Conservation (phyloP, 2,329 filamentous ascomycete species). For the Scytalidium lignicola region DNA sequence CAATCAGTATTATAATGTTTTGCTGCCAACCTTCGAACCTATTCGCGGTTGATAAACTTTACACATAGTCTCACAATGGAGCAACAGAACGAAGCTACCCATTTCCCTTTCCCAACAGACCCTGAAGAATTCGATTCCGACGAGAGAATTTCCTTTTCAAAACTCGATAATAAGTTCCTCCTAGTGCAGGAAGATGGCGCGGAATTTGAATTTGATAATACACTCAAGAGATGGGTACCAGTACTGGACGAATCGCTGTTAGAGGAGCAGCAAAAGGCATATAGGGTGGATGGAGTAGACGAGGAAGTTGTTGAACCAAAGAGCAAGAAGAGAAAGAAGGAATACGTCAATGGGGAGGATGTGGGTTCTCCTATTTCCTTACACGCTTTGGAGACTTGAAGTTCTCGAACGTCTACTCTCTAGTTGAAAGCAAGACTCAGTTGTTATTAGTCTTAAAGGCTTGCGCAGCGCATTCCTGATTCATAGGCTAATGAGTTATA, state of each 20-base stretch:
- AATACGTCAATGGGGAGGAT: constrained; percentile 42
- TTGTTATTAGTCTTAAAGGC: background rate
- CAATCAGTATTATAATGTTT: background rate
- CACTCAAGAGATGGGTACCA: constrained; percentile 69
- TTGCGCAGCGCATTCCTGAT: too few relatives aligned
- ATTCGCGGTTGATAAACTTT: background rate
- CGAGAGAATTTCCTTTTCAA: constrained; percentile 82
- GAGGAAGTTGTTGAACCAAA: constrained; percentile 45
- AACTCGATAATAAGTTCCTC: constrained; percentile 73
- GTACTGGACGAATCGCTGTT: constrained; percentile 57
- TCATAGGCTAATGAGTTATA: constrained; percentile 11
- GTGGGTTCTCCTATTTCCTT: constrained; percentile 30
- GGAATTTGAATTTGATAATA: constrained; percentile 77
- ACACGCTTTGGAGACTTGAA: background rate
- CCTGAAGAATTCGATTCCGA: constrained; percentile 60
- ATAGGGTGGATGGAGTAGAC: constrained; percentile 54
- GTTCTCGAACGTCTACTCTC: background rate
- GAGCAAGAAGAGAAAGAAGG: constrained; percentile 47
- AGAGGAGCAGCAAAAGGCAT: constrained; percentile 56
- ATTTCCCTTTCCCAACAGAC: constrained; percentile 23
- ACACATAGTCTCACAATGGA: constrained; percentile 14
- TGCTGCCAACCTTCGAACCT: background rate
- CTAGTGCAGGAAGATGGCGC: constrained; percentile 79
- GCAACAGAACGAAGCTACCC: constrained; percentile 8
- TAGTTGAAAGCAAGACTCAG: constrained; percentile 17